Evolutionary conservation across 1,284 basidiomycete species (phyloP).

Genomic region (Malassezia psittaci): DNA sequence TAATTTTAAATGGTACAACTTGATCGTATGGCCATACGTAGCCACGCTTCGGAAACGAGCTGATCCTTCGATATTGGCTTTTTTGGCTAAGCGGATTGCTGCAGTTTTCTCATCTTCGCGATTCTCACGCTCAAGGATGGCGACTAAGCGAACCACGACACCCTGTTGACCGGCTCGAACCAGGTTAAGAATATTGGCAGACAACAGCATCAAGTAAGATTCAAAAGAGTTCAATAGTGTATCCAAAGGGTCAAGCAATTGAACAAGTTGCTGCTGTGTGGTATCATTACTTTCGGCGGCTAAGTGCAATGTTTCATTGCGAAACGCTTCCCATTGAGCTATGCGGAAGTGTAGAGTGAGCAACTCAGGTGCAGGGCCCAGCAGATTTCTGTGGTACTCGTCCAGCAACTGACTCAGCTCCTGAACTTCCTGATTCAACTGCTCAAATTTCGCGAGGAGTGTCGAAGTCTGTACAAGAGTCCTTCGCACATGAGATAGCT

Average conservation of each 20-base stretch:
- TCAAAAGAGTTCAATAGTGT: conserved; percentile 74
- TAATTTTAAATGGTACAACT: conserved; percentile 88
- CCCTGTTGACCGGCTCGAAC: conserved; percentile 63
- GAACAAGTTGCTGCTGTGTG: conserved; percentile 60
- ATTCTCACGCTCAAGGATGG: conserved; percentile 87
- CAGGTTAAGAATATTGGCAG: conserved; percentile 66
- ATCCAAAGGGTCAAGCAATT: conserved; percentile 81
- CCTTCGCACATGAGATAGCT: conserved; percentile 86
- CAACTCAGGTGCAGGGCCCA: conserved; percentile 75
- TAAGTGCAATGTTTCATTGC: conserved; percentile 55
- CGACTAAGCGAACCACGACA: conserved; percentile 80
- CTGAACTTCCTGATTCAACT: conserved; percentile 76
- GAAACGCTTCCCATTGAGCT: conserved; percentile 76
- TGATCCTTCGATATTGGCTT: conserved; percentile 58
- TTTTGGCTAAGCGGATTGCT: conserved; percentile 87
- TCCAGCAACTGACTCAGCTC: conserved; percentile 67
- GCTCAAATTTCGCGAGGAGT: conserved; percentile 81
- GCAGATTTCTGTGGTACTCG: conserved; percentile 60
- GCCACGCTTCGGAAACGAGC: conserved; percentile 36
- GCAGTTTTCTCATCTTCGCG: conserved; percentile 90
- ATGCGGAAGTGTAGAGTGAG: conserved; percentile 83
- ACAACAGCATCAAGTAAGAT: conserved; percentile 69
- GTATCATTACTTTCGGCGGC: conserved; percentile 56
- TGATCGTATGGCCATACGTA: conserved; percentile 67
- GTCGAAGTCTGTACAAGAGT: conserved; percentile 91